Evolutionary conservation across 441 rosid genomes (phyloP), one percentile per base, ranked within the genome.

Genomic region (Macaranga tanarius): DNA sequence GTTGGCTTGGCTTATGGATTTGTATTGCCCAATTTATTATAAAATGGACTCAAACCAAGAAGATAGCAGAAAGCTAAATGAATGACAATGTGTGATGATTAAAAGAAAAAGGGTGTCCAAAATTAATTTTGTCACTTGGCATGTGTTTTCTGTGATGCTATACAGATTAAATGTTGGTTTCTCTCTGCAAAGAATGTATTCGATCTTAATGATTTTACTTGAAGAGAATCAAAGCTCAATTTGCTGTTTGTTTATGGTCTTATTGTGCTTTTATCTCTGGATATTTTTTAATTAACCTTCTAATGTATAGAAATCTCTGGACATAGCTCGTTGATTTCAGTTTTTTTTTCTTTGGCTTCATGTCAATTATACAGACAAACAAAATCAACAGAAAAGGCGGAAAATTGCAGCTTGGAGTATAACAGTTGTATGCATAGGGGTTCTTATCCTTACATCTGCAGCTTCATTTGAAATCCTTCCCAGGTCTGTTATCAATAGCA

Each of bases 341-440:
- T 23, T n/a, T 47, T 20, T 66, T 34, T 34, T 34, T 34, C 6
- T 26, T 48, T 67, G 47, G 58, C n/a, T 56, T 45, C 34, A n/a
- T 75, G 34, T 67, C 25, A 19, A 69, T 34, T 48, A 31, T 63
- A 63, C 79, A 87, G 92, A 73, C 81, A 83, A 62, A 65, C 79
- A 77, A 67, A 78, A 68, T 76, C 79, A 79, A 71, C 79, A 71
- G 52, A 83, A 79, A 69, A 79, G 93, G 64, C 76, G 93, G 69
- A 89, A 83, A 77, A 71, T 90, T 83, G 92, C 96, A 62, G 70
- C 85, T 47, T 89, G 92, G 88, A 84, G 80, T 75, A 86, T 90
- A 77, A 67, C 82, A 65, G 73, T 81, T 77, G 76, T 80, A 56
- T 88, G 93, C 75, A 22, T 85, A 66, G 93, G 93, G 44, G 84